These are phyloP conservation scores for Candida chilensis DNA, from an alignment of 805 yeast genomes.

Conservation along the genomic window DNA sequence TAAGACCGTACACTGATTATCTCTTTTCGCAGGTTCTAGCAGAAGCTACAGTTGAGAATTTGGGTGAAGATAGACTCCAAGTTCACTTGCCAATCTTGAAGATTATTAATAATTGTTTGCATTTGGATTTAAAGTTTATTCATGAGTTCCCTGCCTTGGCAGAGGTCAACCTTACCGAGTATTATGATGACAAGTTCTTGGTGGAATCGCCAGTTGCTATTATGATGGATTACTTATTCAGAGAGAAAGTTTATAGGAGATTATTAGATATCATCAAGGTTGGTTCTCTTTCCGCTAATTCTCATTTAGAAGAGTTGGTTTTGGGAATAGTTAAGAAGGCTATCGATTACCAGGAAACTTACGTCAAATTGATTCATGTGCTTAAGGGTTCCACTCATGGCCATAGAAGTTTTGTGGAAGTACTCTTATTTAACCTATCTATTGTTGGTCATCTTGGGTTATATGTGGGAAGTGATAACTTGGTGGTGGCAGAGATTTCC, in stretches of 20 bases:
- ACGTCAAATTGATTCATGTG: constrained; percentile 40
- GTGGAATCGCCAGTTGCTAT: constrained; percentile 63
- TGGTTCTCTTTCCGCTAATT: too few species aligned
- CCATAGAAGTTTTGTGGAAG: constrained; percentile 57
- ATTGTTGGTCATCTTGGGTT: constrained; percentile 67
- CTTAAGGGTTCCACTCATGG: constrained; percentile 53
- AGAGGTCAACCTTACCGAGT: constrained; percentile 10
- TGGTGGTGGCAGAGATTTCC: constrained; percentile 41
- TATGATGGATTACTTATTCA: constrained; percentile 52
- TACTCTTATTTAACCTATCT: constrained; percentile 61
- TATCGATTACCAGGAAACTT: constrained; percentile 49
- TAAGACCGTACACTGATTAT: constrained; percentile 78
- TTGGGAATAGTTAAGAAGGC: constrained; percentile 35
- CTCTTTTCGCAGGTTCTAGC: constrained; percentile 58
- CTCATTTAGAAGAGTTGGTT: too few species aligned
- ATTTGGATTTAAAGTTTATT: constrained; percentile 41
- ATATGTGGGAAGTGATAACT: constrained; percentile 54
- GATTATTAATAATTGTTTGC: constrained; percentile 37
- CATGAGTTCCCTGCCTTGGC: constrained; percentile 37
- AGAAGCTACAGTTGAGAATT: constrained; percentile 26
- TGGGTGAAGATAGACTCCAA: constrained; percentile 23
- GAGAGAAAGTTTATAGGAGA: constrained; percentile 43
- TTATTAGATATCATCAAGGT: constrained; percentile 52
- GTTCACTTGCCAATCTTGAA: constrained; percentile 48
- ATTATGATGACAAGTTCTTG: too few species aligned